phyloP scores from a whole-genome alignment of 2,329 filamentous ascomycete genomes.

The Ceratocystis harringtonii region DNA sequence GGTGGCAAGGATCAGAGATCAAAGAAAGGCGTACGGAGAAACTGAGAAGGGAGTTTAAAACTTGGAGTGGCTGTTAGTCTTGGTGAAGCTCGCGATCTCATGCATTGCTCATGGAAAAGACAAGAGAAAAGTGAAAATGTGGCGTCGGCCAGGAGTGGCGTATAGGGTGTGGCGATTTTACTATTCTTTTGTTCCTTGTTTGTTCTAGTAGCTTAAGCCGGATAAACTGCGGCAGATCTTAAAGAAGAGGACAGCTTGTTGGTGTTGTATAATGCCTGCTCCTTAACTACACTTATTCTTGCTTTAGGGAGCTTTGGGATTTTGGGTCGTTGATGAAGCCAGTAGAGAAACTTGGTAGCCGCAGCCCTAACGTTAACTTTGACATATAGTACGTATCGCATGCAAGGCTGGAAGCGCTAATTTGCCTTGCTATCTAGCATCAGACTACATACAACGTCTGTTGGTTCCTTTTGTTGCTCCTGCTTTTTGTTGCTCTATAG shows the following conservation, averaged over 20 bases:
- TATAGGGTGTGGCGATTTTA: not conserved
- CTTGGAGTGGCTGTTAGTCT: not conserved
- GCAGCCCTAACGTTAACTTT: not conserved
- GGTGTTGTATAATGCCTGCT: constrained; percentile 1
- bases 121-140: constrained; percentile 6
- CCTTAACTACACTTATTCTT: not conserved
- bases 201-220: not conserved
- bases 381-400: not conserved
- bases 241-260: constrained; percentile 15
- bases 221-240: constrained; percentile 11
- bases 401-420: not conserved
- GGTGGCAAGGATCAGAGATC: too few relatives aligned
- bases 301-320: not conserved
- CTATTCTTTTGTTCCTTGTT: not conserved
- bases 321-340: not conserved
- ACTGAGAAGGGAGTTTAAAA: not conserved
- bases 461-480: not conserved
- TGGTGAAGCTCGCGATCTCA: not conserved
- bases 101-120: not conserved
- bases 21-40: not conserved
- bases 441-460: not conserved
- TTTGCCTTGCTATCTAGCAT: not conserved
- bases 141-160: not conserved
- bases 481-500: not conserved
- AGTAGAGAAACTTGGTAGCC: not conserved